A percentile compares a stretch with the other conserved stretches of the same genome.
Evolutionary conservation across 805 yeast genomes (phyloP).

Genomic region (Kockiozyma suomiensis): DNA sequence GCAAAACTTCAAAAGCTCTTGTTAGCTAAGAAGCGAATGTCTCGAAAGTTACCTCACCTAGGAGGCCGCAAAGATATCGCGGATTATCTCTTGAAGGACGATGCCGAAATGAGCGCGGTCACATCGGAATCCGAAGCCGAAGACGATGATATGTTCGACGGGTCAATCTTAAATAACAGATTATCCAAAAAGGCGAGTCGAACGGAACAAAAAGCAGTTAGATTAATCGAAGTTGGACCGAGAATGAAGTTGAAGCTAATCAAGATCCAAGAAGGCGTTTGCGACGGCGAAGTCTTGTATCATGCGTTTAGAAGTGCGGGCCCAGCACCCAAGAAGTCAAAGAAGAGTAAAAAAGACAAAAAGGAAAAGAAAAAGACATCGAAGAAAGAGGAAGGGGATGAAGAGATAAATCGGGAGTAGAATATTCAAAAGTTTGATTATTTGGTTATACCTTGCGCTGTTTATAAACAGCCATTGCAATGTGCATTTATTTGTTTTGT

Average conservation of each 20-base stretch:
- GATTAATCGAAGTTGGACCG: slow-evolving; percentile 91
- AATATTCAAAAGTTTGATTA: background rate
- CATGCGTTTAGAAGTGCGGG: slow-evolving; percentile 52
- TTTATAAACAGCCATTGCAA: too few relatives aligned
- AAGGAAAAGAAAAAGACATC: background rate
- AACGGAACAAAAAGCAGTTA: slow-evolving; percentile 76
- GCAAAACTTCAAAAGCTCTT: slow-evolving; percentile 29
- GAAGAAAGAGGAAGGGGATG: background rate
- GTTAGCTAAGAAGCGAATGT: slow-evolving; percentile 16
- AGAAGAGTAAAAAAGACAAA: slow-evolving; percentile 5
- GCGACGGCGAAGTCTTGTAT: slow-evolving; percentile 83
- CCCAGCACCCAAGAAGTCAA: slow-evolving; percentile 1
- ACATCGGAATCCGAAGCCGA: slow-evolving; percentile 94
- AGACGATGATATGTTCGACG: slow-evolving; percentile 80
- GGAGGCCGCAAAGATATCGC: slow-evolving; percentile 71
- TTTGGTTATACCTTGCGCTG: background rate
- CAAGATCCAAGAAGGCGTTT: slow-evolving; percentile 91
- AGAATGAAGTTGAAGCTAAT: slow-evolving; percentile 72
- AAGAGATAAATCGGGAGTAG: background rate
- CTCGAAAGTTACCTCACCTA: slow-evolving; percentile 69
- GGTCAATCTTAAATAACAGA: slow-evolving; percentile 41
- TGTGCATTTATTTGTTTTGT: background rate
- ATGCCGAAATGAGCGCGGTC: slow-evolving; percentile 52
- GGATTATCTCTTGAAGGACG: slow-evolving; percentile 60
- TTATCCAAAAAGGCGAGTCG: slow-evolving; percentile 16